Percentiles rank a stretch among this genome's conserved stretches.
phyloP scores from a whole-genome alignment of 148 eudicot genomes.

The Vaccinium myrtillus region DNA sequence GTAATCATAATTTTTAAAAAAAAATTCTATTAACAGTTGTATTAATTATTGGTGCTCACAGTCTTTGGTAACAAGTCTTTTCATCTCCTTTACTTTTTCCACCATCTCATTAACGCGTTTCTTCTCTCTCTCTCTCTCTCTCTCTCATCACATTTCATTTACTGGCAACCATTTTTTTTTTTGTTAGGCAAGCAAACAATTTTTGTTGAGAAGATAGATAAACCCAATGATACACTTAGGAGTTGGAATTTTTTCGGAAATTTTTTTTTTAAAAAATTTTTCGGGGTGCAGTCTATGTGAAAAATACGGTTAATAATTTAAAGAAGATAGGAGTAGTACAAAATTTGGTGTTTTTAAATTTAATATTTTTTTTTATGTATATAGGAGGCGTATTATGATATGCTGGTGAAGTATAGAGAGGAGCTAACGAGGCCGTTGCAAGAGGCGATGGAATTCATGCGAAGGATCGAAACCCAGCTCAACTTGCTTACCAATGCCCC shows the following conservation, averaged over 20 bases:
- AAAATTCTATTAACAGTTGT: neutral
- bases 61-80: neutral
- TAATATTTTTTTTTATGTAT: neutral
- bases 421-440: constrained; percentile 83
- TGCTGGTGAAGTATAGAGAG: constrained; percentile 85
- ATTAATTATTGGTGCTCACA: neutral
- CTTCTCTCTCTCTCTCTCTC: neutral
- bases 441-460: constrained; percentile 97
- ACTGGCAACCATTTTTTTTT: too few relatives aligned
- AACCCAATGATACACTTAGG: too few relatives aligned
- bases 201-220: too few relatives aligned
- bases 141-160: neutral
- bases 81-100: neutral
- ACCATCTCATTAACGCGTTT: neutral
- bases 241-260: too few relatives aligned
- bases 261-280: neutral
- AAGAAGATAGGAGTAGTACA: neutral
- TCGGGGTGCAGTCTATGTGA: too few relatives aligned
- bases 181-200: too few relatives aligned
- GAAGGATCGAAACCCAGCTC: constrained; percentile 75
- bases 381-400: constrained; percentile 92
- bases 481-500: constrained; percentile 56
- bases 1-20: neutral
- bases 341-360: neutral
- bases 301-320: too few relatives aligned